Evolutionary conservation across 495 filamentous ascomycete species (phyloP).

Genomic region (Aspergillus kassunensis): DNA sequence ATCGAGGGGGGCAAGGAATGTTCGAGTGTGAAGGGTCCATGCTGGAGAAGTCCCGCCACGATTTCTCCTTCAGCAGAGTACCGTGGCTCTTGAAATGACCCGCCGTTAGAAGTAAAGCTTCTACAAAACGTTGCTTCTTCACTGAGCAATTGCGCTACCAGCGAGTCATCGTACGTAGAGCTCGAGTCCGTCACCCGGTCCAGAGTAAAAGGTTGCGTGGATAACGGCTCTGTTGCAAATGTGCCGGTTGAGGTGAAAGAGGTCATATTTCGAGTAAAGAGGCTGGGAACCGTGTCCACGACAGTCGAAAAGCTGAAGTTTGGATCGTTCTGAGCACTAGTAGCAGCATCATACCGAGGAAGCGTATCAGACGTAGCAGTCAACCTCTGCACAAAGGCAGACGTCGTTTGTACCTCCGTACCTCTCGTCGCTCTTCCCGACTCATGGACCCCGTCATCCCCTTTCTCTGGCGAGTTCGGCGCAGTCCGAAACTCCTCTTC

Average conservation of each 20-base stretch:
- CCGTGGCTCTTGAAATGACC: background rate
- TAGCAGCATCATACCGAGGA: conserved; percentile 16
- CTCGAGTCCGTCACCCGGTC: conserved; percentile 21
- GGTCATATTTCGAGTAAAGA: conserved; percentile 12
- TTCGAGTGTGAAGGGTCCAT: conserved; percentile 33
- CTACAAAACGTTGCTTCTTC: conserved; percentile 21
- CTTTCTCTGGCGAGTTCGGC: conserved; percentile 37
- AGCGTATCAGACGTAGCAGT: conserved; percentile 18
- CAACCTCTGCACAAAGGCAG: conserved; percentile 21
- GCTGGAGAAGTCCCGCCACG: conserved; percentile 23
- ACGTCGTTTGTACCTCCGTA: conserved; percentile 5
- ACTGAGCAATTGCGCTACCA: conserved; percentile 24
- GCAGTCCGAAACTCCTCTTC: conserved; percentile 36
- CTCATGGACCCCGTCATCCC: too few species aligned
- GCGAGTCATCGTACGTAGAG: conserved; percentile 31
- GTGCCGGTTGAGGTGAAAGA: conserved; percentile 33
- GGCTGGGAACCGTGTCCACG: conserved; percentile 7
- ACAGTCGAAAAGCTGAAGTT: conserved; percentile 29
- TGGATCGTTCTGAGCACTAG: conserved; percentile 1
- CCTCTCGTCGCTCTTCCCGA: too few species aligned
- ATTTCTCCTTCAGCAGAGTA: conserved; percentile 22
- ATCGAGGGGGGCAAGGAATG: conserved; percentile 26
- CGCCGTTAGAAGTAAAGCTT: conserved; percentile 1
- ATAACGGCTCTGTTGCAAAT: conserved; percentile 24
- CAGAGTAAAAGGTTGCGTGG: conserved; percentile 29